These are phyloP conservation scores for Lepidium aucheri DNA, from an alignment of 345 rosid genomes.

Conservation along the genomic window DNA sequence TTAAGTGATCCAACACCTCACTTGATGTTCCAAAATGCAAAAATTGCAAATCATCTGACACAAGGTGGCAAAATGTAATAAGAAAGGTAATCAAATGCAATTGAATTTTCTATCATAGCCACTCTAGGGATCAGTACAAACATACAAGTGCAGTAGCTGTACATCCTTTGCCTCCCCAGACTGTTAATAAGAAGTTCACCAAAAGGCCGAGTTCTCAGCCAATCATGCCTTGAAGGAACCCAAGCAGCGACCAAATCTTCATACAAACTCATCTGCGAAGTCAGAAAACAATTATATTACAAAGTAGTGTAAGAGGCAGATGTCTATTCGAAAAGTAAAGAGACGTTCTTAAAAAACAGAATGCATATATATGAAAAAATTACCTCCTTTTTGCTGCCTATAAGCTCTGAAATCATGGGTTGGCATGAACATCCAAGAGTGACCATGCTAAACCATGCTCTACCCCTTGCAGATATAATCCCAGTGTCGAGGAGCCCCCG, in stretches of 20 bases:
- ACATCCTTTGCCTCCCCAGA: constrained; percentile 72
- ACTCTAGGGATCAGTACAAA: constrained; percentile 1
- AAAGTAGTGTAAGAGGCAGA: not conserved
- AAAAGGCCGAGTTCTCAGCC: constrained; percentile 61
- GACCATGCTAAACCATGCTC: constrained; percentile 82
- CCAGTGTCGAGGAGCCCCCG: constrained; percentile 93
- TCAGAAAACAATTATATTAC: not conserved
- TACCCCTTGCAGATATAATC: constrained; percentile 80
- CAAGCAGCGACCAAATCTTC: constrained; percentile 98
- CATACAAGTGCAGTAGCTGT: constrained; percentile 85
- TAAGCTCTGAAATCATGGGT: constrained; percentile 67
- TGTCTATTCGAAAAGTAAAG: not conserved
- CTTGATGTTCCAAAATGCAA: constrained; percentile 97
- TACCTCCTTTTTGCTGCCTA: constrained; percentile 60
- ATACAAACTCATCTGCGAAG: constrained; percentile 85
- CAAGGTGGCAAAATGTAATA: constrained; percentile 11
- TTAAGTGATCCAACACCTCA: constrained; percentile 91
- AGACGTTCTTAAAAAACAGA: not conserved
- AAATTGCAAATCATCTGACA: constrained; percentile 76
- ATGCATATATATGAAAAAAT: constrained; percentile 11
- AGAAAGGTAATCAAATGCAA: constrained; percentile 5
- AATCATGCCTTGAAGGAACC: constrained; percentile 91
- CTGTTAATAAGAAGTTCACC: constrained; percentile 62
- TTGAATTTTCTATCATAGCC: not conserved
- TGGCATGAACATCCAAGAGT: constrained; percentile 69